These are phyloP conservation scores for Plectosphaerella sp. DNA, from an alignment of 2,329 filamentous ascomycete species.

Conservation along the genomic window DNA sequence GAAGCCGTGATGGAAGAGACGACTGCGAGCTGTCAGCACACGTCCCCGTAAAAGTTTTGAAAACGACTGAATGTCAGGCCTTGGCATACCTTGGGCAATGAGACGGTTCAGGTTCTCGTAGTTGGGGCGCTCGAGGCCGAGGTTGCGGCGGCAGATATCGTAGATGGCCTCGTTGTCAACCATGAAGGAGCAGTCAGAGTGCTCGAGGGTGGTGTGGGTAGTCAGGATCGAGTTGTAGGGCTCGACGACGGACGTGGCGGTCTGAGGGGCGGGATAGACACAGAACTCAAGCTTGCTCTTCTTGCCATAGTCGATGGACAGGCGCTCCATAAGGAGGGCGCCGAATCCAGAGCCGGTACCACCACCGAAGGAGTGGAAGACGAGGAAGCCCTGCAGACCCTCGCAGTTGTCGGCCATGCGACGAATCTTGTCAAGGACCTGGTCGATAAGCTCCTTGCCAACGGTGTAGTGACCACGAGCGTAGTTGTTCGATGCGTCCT, in stretches of 20 bases:
- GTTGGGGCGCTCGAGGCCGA: constrained; percentile 94
- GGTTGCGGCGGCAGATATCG: constrained; percentile 97
- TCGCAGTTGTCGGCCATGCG: constrained; percentile 97
- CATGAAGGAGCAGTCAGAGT: constrained; percentile 99
- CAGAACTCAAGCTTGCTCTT: constrained; percentile 99
- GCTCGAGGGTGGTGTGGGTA: constrained; percentile 97
- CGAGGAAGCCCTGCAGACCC: constrained; percentile 96
- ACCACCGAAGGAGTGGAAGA: constrained; percentile 99
- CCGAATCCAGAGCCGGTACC: constrained; percentile 98
- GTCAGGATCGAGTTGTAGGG: constrained; percentile 99
- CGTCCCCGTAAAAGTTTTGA: constrained; percentile 3
- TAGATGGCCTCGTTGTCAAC: constrained; percentile 99
- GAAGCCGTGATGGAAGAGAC: constrained; percentile 98
- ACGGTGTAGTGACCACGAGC: constrained; percentile 99
- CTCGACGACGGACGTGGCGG: constrained; percentile 95
- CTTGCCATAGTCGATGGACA: constrained; percentile 99
- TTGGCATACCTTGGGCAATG: constrained; percentile 78
- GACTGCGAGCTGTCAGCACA: constrained; percentile 48
- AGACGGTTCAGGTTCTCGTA: constrained; percentile 99
- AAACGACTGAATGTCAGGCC: background rate
- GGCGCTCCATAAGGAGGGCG: constrained; percentile 96
- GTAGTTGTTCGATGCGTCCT: constrained; percentile 99
- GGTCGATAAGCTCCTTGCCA: constrained; percentile 98
- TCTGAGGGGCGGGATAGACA: constrained; percentile 96
- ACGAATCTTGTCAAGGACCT: constrained; percentile 95